Evolutionary conservation across 73 alveolate genomes (phyloP).

Genomic region (Paramecium biaurelia): DNA sequence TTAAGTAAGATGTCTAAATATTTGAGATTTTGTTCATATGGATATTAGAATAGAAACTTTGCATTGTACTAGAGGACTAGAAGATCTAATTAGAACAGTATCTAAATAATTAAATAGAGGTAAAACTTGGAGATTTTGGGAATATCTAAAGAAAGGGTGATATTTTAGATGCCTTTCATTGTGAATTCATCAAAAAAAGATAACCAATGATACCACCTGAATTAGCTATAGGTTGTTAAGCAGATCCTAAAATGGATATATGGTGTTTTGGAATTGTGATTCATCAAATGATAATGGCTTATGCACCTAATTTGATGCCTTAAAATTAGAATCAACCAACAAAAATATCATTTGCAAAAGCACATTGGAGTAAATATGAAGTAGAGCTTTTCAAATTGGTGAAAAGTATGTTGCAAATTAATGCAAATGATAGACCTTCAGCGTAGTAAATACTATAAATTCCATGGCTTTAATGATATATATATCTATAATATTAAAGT

Average conservation of each 20-base stretch:
- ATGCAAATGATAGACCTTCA: slow-evolving; percentile 4
- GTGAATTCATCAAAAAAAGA: slow-evolving; percentile 29
- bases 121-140: slow-evolving; percentile 32
- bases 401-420: not conserved
- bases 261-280: slow-evolving; percentile 40
- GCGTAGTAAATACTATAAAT: slow-evolving; percentile 10
- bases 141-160: slow-evolving; percentile 34
- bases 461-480: slow-evolving; percentile 29
- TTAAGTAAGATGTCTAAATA: not conserved
- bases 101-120: not conserved
- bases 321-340: slow-evolving; percentile 4
- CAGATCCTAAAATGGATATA: not conserved
- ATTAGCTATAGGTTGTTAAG: not conserved
- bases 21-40: slow-evolving; percentile 24
- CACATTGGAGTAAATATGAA: slow-evolving; percentile 32
- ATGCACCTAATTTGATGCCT: slow-evolving; percentile 15
- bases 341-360: not conserved
- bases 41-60: slow-evolving; percentile 27
- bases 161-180: not conserved
- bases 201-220: slow-evolving; percentile 15
- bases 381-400: not conserved
- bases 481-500: not conserved
- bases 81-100: slow-evolving; percentile 33
- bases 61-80: slow-evolving; percentile 16
- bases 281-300: slow-evolving; percentile 11